A percentile compares a stretch with the other conserved stretches of the same genome.
Conservation (phyloP, 2,329 filamentous ascomycete species). For the Colletotrichum tropicicola region DNA sequence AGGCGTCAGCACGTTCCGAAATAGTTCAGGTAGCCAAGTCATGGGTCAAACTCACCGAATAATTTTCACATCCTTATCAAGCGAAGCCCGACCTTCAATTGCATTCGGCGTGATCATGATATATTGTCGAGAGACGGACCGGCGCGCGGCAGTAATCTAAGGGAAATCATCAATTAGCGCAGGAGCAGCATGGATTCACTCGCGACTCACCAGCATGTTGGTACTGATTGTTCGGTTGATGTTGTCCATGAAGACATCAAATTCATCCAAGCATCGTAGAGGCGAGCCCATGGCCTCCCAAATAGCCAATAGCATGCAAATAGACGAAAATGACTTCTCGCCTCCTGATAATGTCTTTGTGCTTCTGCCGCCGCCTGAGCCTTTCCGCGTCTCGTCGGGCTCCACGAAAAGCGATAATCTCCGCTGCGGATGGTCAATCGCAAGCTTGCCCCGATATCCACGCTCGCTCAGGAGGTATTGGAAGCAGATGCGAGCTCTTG, state of each 20-base stretch:
- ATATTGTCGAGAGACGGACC: slow-evolving; percentile 90
- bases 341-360: slow-evolving; percentile 95
- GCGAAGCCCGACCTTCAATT: slow-evolving; percentile 67
- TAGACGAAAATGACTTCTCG: slow-evolving; percentile 97
- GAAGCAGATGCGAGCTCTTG: slow-evolving; percentile 87
- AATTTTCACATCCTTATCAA: slow-evolving; percentile 78
- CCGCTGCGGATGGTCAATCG: slow-evolving; percentile 79
- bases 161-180: not conserved
- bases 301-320: slow-evolving; percentile 89
- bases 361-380: slow-evolving; percentile 76
- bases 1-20: slow-evolving; percentile 36
- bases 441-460: slow-evolving; percentile 83
- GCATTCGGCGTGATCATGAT: slow-evolving; percentile 96
- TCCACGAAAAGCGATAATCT: slow-evolving; percentile 81
- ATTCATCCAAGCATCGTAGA: slow-evolving; percentile 94
- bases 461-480: slow-evolving; percentile 89
- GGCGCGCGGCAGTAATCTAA: slow-evolving; percentile 83
- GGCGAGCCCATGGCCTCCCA: slow-evolving; percentile 99
- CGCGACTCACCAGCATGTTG: slow-evolving; percentile 78
- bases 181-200: slow-evolving; percentile 46
- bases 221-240: slow-evolving; percentile 95
- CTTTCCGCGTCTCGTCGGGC: slow-evolving; percentile 74
- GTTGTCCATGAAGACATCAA: slow-evolving; percentile 99
- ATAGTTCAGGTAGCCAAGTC: not conserved
- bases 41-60: slow-evolving; percentile 65